Base-by-base conservation (phyloP, 1,139 yeast species). In the Taiozyma onychis region DNA sequence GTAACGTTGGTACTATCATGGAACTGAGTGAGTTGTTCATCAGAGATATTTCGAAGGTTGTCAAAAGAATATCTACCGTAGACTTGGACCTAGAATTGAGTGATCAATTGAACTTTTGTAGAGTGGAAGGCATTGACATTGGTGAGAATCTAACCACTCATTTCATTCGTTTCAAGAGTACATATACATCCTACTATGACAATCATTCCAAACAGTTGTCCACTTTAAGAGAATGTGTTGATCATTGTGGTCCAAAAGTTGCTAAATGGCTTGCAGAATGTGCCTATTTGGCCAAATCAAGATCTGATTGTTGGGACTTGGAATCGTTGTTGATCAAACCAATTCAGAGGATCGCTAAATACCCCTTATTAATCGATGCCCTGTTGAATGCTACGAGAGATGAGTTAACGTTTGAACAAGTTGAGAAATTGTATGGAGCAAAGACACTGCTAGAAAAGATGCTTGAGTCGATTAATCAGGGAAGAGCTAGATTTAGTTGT, bases 1-100 rank as follows among this genome's bases (percentile, higher is more conserved):
- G 73, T 3, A 70, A 70, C 49, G 50, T 71, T 26, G 70, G 63
- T 14, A 65, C 73, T 1, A 64, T 71, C 8, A 49, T 64, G 6
- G 67, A 69, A 2, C 53, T 71, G 14, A 67, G 71, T 50, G 52
- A 55, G 13, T 48, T 65, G 7, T 59, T 71, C 18, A 42, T 61
- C 6, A 56, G 57, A 8, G 56, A 62, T 3, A 37, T 67, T 3
- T 52, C 48, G 4, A 53, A 57, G 16, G 35, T 41, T 6, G 42
- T 47, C 2, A 41, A 46, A n/a, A 11, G 44, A 14, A 48, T 39
- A 2, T 48, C 49, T n/a, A 53, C 48, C 30, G 52, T 54, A 8
- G 59, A 45, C 41, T 11, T 53, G 35, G 48, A 55, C 2, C 24
- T 53, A 14, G 50, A 54, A 47, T 11, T 54, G 39, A n/a, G 46